Evolutionary conservation across 2,329 filamentous ascomycete genomes (phyloP).

Genomic region (Beauveria asiatica): DNA sequence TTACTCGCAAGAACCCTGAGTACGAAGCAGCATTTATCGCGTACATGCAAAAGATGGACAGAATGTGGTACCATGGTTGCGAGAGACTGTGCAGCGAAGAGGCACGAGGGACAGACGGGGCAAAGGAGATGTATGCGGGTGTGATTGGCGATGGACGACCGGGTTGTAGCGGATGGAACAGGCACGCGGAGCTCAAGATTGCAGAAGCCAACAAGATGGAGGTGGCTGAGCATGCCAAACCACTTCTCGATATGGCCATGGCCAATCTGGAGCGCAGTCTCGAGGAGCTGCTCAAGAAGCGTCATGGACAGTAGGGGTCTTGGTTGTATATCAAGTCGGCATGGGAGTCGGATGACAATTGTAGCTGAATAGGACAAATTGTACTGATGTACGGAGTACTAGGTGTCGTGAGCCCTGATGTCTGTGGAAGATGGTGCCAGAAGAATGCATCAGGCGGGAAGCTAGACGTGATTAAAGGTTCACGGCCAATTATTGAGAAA

Average conservation of each 20-base stretch:
- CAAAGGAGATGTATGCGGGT: conserved; percentile 25
- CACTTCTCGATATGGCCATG: conserved; percentile 35
- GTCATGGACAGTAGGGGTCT: background rate
- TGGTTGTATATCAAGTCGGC: background rate
- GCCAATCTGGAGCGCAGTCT: conserved; percentile 13
- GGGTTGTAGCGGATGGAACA: conserved; percentile 16
- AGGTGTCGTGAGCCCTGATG: too few relatives aligned
- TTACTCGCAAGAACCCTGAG: background rate
- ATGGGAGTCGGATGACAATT: background rate
- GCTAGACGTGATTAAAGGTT: too few relatives aligned
- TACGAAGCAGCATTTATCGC: background rate
- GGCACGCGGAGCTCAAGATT: conserved; percentile 24
- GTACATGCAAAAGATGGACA: conserved; percentile 7
- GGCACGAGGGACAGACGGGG: conserved; percentile 23
- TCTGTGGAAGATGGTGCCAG: too few relatives aligned
- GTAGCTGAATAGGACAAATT: background rate
- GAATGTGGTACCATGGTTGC: conserved; percentile 31
- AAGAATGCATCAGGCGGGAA: too few relatives aligned
- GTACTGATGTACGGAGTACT: background rate
- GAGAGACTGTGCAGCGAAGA: conserved; percentile 27
- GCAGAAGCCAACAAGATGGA: conserved; percentile 30
- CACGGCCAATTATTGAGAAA: too few relatives aligned
- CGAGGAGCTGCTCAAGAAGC: background rate
- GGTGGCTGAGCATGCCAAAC: conserved; percentile 29
- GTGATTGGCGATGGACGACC: conserved; percentile 30